phyloP scores from a whole-genome alignment of 306 rosid species.

The Cucurbita maxima region DNA sequence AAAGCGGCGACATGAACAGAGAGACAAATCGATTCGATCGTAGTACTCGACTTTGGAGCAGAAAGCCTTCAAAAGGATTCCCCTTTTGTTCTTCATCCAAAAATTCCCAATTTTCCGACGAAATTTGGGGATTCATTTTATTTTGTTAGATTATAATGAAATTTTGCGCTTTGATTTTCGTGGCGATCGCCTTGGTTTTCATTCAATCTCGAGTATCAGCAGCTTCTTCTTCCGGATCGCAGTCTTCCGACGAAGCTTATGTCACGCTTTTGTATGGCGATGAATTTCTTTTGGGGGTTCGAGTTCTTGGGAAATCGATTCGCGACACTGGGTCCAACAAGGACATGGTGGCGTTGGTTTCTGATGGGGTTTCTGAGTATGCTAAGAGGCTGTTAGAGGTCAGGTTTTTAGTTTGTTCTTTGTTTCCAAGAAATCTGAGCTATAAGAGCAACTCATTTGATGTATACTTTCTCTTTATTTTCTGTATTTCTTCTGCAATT shows the following conservation, averaged over 20 bases:
- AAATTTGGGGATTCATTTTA: neutral
- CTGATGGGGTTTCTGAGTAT: conserved; percentile 83
- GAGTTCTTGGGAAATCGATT: conserved; percentile 90
- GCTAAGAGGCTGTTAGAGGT: conserved; percentile 74
- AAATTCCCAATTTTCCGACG: conserved; percentile 1
- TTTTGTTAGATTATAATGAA: neutral
- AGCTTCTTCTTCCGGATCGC: conserved; percentile 24
- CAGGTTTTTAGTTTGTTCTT: neutral
- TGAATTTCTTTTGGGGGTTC: conserved; percentile 84
- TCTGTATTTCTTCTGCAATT: neutral
- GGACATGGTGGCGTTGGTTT: conserved; percentile 87
- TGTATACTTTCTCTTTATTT: neutral
- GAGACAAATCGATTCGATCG: neutral
- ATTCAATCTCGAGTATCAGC: conserved; percentile 4
- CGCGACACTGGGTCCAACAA: conserved; percentile 67
- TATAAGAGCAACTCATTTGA: neutral
- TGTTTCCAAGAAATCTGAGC: neutral
- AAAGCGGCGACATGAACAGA: neutral
- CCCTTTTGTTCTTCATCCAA: neutral
- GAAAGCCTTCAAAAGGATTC: neutral
- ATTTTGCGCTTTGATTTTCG: neutral
- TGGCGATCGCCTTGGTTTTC: neutral
- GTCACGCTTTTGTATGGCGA: conserved; percentile 91
- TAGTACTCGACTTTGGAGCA: neutral
- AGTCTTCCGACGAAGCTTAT: conserved; percentile 48